These are phyloP conservation scores for Neospermospora avenae DNA, from an alignment of 2,329 filamentous ascomycete genomes.

Conservation along the genomic window DNA sequence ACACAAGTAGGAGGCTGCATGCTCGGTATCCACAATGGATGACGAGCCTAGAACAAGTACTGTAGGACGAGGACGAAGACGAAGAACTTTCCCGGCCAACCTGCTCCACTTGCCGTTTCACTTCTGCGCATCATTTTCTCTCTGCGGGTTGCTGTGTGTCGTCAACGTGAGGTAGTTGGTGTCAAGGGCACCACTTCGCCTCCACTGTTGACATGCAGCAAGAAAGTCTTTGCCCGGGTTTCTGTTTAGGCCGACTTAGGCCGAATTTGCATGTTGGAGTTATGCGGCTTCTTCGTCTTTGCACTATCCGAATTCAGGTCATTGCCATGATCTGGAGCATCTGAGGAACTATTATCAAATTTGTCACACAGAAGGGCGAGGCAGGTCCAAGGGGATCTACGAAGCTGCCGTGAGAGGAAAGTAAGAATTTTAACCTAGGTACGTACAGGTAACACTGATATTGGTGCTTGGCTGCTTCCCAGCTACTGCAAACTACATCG, in stretches of 20 bases:
- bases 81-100: background rate
- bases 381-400: too few relatives aligned
- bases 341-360: too few relatives aligned
- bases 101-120: background rate
- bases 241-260: background rate
- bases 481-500: too few relatives aligned
- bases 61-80: too few relatives aligned
- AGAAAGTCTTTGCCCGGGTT: background rate
- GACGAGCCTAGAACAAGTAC: background rate
- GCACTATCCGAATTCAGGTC: background rate
- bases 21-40: background rate
- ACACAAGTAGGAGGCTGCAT: too few relatives aligned
- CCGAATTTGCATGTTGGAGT: background rate
- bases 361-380: too few relatives aligned
- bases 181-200: background rate
- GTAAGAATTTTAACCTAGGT: too few relatives aligned
- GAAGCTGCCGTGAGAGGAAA: too few relatives aligned
- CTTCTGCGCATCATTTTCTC: background rate
- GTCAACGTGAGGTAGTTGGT: background rate
- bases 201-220: background rate
- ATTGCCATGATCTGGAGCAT: too few relatives aligned
- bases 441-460: too few relatives aligned
- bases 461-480: too few relatives aligned
- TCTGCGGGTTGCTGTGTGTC: background rate
- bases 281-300: background rate